Evolutionary conservation across 2,329 filamentous ascomycete genomes (phyloP).

Genomic region (Phialophora tarda): DNA sequence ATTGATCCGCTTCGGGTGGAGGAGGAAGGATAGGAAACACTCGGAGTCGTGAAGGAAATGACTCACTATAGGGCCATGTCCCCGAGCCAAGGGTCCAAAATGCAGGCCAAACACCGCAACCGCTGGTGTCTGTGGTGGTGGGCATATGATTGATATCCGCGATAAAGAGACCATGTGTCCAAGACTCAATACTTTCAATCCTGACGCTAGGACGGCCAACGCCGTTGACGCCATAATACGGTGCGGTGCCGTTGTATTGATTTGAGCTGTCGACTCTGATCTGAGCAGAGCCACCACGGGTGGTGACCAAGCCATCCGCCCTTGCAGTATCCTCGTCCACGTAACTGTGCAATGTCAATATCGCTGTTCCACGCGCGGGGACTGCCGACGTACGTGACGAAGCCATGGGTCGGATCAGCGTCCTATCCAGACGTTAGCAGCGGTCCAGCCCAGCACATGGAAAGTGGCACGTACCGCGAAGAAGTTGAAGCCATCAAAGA

Average conservation of each 20-base stretch:
- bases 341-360: conserved; percentile 43
- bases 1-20: not conserved
- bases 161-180: conserved; percentile 54
- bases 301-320: conserved; percentile 41
- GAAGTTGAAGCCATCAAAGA: conserved; percentile 59
- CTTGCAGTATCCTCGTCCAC: conserved; percentile 48
- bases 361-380: not conserved
- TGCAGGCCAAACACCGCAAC: conserved; percentile 56
- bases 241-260: conserved; percentile 38
- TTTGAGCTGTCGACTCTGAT: conserved; percentile 31
- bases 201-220: conserved; percentile 52
- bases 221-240: conserved; percentile 52
- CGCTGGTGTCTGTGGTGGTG: conserved; percentile 41
- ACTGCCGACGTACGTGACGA: conserved; percentile 46
- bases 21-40: not conserved
- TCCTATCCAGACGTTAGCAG: conserved; percentile 31
- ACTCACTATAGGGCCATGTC: conserved; percentile 46
- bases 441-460: not conserved
- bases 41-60: not conserved
- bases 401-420: conserved; percentile 57
- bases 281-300: conserved; percentile 37
- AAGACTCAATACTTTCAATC: conserved; percentile 51
- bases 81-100: conserved; percentile 48
- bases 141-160: conserved; percentile 57
- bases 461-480: conserved; percentile 42